Conservation (phyloP, 106 monocot genomes). For the Allium fistulosum region DNA sequence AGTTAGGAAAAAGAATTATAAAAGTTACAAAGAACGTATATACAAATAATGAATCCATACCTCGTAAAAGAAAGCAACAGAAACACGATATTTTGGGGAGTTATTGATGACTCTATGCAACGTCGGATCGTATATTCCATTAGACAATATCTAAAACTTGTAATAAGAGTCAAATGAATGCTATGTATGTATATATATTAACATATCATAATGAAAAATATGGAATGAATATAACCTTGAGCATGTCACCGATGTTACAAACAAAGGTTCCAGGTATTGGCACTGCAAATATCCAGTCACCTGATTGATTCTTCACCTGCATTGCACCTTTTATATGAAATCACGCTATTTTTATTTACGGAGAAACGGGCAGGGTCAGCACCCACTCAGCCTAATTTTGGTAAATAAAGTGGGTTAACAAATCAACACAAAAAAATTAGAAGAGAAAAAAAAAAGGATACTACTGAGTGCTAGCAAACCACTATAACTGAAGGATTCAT, state of each 20-base stretch:
- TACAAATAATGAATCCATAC: slow-evolving; percentile 17
- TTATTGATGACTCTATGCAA: slow-evolving; percentile 78
- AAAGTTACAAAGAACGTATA: not conserved
- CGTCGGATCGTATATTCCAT: slow-evolving; percentile 81
- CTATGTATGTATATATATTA: not conserved
- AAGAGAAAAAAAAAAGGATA: too few species aligned
- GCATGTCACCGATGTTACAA: slow-evolving; percentile 98
- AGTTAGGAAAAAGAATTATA: not conserved
- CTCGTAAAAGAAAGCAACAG: slow-evolving; percentile 86
- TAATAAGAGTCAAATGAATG: not conserved
- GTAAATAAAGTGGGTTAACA: too few species aligned
- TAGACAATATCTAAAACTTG: slow-evolving; percentile 52
- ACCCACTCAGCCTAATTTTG: not conserved
- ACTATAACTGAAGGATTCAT: too few species aligned
- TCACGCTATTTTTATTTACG: not conserved
- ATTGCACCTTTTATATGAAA: not conserved
- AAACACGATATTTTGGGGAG: slow-evolving; percentile 69
- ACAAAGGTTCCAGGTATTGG: slow-evolving; percentile 87
- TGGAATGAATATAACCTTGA: slow-evolving; percentile 47
- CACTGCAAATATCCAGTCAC: slow-evolving; percentile 73
- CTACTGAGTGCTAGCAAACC: too few species aligned
- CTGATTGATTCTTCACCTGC: slow-evolving; percentile 77
- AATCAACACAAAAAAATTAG: too few species aligned
- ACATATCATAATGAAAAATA: too few species aligned
- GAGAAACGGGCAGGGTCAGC: not conserved